These are phyloP conservation scores for Cicer chorassanicum DNA, from an alignment of 306 rosid genomes.

Conservation along the genomic window DNA sequence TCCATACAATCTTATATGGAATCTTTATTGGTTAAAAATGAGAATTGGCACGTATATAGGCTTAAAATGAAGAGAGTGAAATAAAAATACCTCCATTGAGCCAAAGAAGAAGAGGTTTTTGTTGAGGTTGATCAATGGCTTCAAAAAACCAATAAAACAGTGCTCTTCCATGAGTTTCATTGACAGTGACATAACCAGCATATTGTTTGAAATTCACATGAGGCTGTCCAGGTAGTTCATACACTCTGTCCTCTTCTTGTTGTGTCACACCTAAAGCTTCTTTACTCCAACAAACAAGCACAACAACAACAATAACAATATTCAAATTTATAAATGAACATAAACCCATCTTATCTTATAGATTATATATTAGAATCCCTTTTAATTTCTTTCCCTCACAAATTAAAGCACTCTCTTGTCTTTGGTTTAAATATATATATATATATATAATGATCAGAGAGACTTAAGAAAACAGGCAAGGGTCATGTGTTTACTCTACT, in stretches of 20 bases:
- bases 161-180: slow-evolving; percentile 77
- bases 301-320: slow-evolving; percentile 27
- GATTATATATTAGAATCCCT: not conserved
- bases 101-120: slow-evolving; percentile 79
- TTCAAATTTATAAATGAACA: not conserved
- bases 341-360: slow-evolving; percentile 38
- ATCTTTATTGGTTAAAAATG: too few relatives aligned
- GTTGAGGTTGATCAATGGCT: slow-evolving; percentile 47
- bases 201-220: slow-evolving; percentile 70
- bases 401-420: not conserved
- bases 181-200: slow-evolving; percentile 77
- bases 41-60: not conserved
- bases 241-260: slow-evolving; percentile 67
- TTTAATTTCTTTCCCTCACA: slow-evolving; percentile 5
- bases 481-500: slow-evolving; percentile 25
- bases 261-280: slow-evolving; percentile 26
- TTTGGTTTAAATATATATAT: slow-evolving; percentile 45
- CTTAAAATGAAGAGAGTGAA: not conserved
- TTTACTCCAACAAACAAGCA: slow-evolving; percentile 29
- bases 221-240: slow-evolving; percentile 73
- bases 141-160: slow-evolving; percentile 91
- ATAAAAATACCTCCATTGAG: slow-evolving; percentile 77
- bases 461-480: slow-evolving; percentile 25
- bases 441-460: slow-evolving; percentile 40
- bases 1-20: too few relatives aligned